Base-by-base conservation (phyloP, 192 early-diverging fungal species). In the Dissophora globulifera region DNA sequence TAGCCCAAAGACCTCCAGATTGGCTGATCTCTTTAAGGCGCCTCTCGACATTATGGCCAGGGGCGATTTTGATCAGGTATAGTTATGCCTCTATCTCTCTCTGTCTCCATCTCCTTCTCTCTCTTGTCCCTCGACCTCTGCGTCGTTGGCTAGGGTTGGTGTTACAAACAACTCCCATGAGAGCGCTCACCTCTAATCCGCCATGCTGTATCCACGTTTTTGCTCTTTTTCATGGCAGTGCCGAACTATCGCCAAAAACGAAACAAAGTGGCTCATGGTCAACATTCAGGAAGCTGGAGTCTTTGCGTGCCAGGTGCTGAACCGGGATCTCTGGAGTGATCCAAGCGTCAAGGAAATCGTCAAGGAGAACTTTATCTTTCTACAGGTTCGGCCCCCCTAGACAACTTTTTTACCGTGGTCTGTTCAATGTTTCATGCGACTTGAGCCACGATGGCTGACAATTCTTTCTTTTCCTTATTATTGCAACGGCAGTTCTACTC, bases 241-340 rank as follows among this genome's bases (percentile, higher is more conserved):
- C 16, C 86, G 93, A 50, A 78, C 83, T 1, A 58, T 57, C 13
- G 95, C 92, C 12, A 81, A 79, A 56, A 57, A 53, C 19, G 74
- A 84, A 20, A 84, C 80, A 27, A 95, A 92, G 68, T 95, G 94
- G 95, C 62, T 97, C 31, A 81, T 97, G 59, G 79, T 97, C 30
- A 95, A 95, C 53, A 84, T 96, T 41, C 93, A 96, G 50, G 90
- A 96, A 45, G 81, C 89, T 6, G 78, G 87, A 0, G 93, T 96
- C 45, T 97, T 98, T 79, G 76, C 84, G 20, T 97, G 94, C 78
- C 93, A 96, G 62, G 81, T 90, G 17, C 78, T 98, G 75, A 97
- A 97, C 70, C 91, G 97, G 55, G 96, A 99, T 83, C 83, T 98
- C 47, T 99, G 95, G 96, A 96, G 90, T 29, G 83, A 94, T 49